phyloP scores from a whole-genome alignment of 2,329 filamentous ascomycete species.

The Hypoxylon rubiginosum region DNA sequence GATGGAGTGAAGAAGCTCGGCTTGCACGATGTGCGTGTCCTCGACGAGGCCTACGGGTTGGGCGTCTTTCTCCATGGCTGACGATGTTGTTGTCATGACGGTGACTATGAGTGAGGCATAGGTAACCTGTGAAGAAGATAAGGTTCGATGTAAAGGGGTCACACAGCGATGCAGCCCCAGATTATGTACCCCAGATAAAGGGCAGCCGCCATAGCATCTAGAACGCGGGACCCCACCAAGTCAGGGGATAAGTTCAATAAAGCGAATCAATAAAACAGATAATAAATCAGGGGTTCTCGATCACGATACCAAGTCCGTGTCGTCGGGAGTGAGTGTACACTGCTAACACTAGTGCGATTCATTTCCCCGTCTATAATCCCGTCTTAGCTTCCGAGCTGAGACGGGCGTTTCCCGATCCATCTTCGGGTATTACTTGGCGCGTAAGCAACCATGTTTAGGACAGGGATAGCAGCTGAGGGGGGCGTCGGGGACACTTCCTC shows the following conservation, averaged over 20 bases:
- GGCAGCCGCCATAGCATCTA: background rate
- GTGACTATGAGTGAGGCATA: slow-evolving; percentile 1
- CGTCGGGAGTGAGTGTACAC: no score
- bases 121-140: background rate
- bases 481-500: background rate
- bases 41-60: background rate
- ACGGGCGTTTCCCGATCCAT: background rate
- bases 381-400: background rate
- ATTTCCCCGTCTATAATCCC: background rate
- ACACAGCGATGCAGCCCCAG: slow-evolving; percentile 3
- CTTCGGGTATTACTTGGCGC: background rate
- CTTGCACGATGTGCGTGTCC: background rate
- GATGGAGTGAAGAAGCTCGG: slow-evolving; percentile 3
- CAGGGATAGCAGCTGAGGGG: background rate
- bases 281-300: background rate
- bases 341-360: no score
- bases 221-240: background rate
- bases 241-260: background rate
- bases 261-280: background rate
- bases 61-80: background rate
- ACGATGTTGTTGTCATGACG: no score
- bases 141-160: background rate
- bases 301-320: background rate
- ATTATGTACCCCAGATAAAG: background rate
- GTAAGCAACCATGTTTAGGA: background rate